Percentiles rank a stretch among this genome's conserved stretches.
Evolutionary conservation across 139 green algal species (phyloP).

Genomic region (Marvania coccoides): DNA sequence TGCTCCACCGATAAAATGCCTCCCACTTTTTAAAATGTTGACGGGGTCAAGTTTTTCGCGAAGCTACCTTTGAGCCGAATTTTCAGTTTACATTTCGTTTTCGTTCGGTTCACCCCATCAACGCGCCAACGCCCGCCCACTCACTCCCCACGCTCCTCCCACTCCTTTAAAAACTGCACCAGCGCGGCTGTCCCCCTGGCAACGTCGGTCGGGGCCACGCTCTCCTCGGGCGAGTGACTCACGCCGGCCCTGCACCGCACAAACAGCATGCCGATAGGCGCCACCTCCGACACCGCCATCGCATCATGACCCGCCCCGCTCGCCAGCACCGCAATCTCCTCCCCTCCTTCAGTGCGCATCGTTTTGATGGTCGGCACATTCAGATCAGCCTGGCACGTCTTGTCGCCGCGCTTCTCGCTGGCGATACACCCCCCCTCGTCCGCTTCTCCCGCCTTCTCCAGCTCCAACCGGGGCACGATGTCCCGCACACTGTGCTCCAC

Average conservation of each 20-base stretch:
- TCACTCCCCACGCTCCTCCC: neutral
- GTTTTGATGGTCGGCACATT: neutral
- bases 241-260: conserved; percentile 68
- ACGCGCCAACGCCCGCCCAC: no score
- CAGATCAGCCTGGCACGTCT: neutral
- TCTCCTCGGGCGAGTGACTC: conserved; percentile 75
- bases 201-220: conserved; percentile 59
- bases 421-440: neutral
- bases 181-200: conserved; percentile 37
- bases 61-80: no score
- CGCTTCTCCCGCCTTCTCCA: neutral
- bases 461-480: neutral
- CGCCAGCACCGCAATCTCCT: conserved; percentile 47
- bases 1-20: no score
- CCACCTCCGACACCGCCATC: conserved; percentile 68
- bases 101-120: no score
- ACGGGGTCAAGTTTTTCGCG: no score
- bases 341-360: neutral
- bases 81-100: no score
- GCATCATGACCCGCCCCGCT: conserved; percentile 88
- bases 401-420: neutral
- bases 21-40: no score
- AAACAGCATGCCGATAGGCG: conserved; percentile 84
- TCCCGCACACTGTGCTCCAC: neutral
- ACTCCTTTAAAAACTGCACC: conserved; percentile 9